These are phyloP conservation scores for Lentinus brumalis DNA, from an alignment of 768 basidiomycete genomes.

Conservation along the genomic window DNA sequence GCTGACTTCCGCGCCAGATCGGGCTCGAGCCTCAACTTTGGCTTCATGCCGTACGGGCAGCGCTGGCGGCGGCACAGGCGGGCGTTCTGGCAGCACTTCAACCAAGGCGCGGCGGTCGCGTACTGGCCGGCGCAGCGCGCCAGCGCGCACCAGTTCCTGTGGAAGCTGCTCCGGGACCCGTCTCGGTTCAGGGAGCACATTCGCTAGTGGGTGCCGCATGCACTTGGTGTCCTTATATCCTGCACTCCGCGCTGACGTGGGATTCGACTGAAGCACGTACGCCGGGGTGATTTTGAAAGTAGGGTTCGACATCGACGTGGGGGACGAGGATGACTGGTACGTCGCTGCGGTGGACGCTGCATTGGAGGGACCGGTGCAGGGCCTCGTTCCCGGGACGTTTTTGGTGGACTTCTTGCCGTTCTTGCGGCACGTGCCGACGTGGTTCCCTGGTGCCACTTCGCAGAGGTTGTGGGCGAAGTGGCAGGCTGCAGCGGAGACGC, in stretches of 20 bases:
- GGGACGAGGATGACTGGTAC: constrained; percentile 28
- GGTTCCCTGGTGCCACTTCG: constrained; percentile 28
- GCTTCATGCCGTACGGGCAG: constrained; percentile 4
- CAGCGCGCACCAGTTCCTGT: background rate
- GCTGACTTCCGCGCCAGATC: background rate
- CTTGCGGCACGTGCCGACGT: constrained; percentile 21
- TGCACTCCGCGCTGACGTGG: background rate
- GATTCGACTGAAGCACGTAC: background rate
- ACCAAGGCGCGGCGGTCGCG: background rate
- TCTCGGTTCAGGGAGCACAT: background rate
- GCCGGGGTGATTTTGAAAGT: constrained; percentile 22
- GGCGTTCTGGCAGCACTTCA: constrained; percentile 1
- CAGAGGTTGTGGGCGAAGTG: constrained; percentile 5
- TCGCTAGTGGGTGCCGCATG: background rate
- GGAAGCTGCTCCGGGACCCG: background rate
- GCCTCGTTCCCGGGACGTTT: constrained; percentile 22
- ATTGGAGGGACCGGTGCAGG: constrained; percentile 27
- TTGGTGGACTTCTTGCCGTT: constrained; percentile 32
- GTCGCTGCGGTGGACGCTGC: constrained; percentile 26
- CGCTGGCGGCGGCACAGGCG: constrained; percentile 6
- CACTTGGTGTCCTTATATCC: background rate
- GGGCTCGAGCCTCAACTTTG: background rate
- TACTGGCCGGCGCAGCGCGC: background rate
- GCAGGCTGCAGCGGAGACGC: background rate
- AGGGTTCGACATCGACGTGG: constrained; percentile 30